phyloP scores from a whole-genome alignment of 2,329 filamentous ascomycete genomes.

The Ophiocordyceps polyrhachis-furcata region DNA sequence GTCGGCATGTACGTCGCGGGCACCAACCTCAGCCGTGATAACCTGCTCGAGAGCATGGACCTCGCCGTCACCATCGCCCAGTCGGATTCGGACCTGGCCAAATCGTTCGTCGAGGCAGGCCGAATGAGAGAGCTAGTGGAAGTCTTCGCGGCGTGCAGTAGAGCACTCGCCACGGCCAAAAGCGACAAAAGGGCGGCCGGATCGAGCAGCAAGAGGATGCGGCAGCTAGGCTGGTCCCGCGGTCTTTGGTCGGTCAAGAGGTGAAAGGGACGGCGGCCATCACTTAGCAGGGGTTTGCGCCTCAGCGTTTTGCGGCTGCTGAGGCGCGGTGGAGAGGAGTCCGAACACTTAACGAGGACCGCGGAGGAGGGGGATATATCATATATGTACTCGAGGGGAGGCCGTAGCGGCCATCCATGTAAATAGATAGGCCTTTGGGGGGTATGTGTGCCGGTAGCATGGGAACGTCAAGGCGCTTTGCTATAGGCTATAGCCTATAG shows the following conservation, averaged over 20 bases:
- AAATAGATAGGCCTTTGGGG: no score
- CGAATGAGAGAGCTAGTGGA: slow-evolving; percentile 62
- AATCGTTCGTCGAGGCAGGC: slow-evolving; percentile 41
- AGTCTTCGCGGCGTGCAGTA: slow-evolving; percentile 58
- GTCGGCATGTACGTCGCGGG: slow-evolving; percentile 65
- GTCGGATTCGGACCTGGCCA: slow-evolving; percentile 45
- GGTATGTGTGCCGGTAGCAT: no score
- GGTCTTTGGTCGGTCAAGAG: slow-evolving; percentile 41
- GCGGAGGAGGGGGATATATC: no score
- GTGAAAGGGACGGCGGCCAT: background rate
- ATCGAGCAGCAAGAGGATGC: slow-evolving; percentile 37
- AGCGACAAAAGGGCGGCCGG: slow-evolving; percentile 32
- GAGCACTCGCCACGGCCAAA: slow-evolving; percentile 42
- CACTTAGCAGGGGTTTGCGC: background rate
- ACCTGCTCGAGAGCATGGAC: slow-evolving; percentile 73
- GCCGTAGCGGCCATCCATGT: no score
- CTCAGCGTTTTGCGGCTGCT: background rate
- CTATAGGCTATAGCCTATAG: no score
- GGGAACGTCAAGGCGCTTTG: no score
- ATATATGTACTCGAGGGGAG: no score
- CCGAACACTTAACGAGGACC: no score
- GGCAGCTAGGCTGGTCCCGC: slow-evolving; percentile 42
- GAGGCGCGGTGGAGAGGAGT: no score
- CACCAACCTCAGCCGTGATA: slow-evolving; percentile 52
- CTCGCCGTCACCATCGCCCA: slow-evolving; percentile 59